phyloP scores from a whole-genome alignment of 768 basidiomycete genomes.

The Termitomyces sp. region DNA sequence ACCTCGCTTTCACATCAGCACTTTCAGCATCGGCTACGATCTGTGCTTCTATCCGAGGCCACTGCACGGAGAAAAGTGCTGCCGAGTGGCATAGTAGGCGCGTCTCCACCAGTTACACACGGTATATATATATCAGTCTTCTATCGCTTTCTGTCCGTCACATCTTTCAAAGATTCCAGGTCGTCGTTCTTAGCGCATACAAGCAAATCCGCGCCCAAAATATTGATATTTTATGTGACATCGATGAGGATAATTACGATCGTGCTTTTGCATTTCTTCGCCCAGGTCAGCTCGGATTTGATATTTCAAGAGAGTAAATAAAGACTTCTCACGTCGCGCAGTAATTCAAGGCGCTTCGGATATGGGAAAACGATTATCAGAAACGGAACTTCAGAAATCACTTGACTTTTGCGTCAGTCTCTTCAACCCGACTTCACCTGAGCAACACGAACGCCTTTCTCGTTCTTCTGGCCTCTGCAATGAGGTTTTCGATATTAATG shows the following conservation, averaged over 20 bases:
- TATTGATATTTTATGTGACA: constrained; percentile 50
- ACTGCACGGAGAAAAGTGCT: constrained; percentile 42
- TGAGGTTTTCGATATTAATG: constrained; percentile 48
- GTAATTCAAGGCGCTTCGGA: constrained; percentile 81
- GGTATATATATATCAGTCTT: constrained; percentile 34
- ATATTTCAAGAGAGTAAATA: not conserved
- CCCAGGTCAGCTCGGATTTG: constrained; percentile 38
- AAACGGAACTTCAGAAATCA: constrained; percentile 67
- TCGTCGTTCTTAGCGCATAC: constrained; percentile 69
- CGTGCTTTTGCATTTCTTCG: constrained; percentile 58
- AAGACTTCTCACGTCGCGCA: constrained; percentile 19
- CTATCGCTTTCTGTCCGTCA: not conserved
- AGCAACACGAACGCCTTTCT: constrained; percentile 44
- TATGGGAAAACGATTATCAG: constrained; percentile 66
- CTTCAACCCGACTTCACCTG: constrained; percentile 64
- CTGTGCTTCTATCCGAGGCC: constrained; percentile 46
- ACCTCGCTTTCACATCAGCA: constrained; percentile 58
- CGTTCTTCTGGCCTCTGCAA: constrained; percentile 21
- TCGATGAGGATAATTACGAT: constrained; percentile 68
- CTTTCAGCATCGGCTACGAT: constrained; percentile 53
- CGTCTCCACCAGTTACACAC: constrained; percentile 53
- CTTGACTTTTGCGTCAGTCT: constrained; percentile 74
- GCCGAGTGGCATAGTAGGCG: constrained; percentile 52
- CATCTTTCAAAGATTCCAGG: constrained; percentile 43
- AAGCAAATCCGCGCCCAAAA: constrained; percentile 65